Conservation (phyloP, 2,329 filamentous ascomycete genomes). For the Diaporthe ilicicola region DNA sequence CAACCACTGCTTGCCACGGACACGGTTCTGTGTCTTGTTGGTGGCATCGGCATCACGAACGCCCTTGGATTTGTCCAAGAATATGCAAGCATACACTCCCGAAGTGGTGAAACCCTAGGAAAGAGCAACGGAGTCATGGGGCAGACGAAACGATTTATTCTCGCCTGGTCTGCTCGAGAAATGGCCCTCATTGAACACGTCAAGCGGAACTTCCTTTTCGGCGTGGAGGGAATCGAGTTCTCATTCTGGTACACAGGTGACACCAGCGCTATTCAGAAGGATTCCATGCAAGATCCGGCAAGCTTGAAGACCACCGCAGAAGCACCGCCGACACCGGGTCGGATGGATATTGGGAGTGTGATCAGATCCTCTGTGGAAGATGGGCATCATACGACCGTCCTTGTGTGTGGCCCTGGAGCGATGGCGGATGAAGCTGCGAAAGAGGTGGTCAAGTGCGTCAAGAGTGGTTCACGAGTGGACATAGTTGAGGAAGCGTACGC, state of each 20-base stretch:
- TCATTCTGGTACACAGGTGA: slow-evolving; percentile 1
- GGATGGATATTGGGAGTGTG: slow-evolving; percentile 1
- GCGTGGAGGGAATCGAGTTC: not conserved
- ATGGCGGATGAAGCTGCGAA: slow-evolving; percentile 41
- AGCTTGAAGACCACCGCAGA: not conserved
- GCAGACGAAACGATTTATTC: not conserved
- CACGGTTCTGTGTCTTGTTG: not conserved
- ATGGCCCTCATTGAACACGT: slow-evolving; percentile 2
- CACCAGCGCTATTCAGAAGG: not conserved
- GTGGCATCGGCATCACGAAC: slow-evolving; percentile 1
- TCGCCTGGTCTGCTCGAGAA: slow-evolving; percentile 6
- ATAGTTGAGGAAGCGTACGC: slow-evolving; percentile 40
- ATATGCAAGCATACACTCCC: not conserved
- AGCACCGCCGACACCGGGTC: not conserved
- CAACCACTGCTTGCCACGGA: slow-evolving; percentile 5
- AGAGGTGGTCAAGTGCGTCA: slow-evolving; percentile 36
- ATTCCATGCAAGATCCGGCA: not conserved
- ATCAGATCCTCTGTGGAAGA: slow-evolving; percentile 1
- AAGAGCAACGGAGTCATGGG: not conserved
- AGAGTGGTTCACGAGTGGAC: slow-evolving; percentile 33
- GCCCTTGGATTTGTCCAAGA: not conserved
- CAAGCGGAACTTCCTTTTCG: not conserved
- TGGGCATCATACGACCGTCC: slow-evolving; percentile 36
- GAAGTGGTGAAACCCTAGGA: not conserved
- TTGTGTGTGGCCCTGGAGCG: slow-evolving; percentile 39